Conservation (phyloP, 2,329 filamentous ascomycete genomes). For the Aureobasidium namibiae region DNA sequence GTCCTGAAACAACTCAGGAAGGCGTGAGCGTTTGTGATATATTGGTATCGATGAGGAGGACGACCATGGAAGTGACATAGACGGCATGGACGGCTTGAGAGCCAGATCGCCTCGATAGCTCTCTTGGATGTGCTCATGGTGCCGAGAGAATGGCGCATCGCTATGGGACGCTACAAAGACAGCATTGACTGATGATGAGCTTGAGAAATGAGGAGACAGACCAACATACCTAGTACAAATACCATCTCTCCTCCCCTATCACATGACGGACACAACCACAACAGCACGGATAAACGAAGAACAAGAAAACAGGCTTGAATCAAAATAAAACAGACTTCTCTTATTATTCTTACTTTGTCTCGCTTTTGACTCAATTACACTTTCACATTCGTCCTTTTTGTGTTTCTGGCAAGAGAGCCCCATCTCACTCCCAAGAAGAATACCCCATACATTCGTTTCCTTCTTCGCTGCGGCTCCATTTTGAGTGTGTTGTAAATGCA, state of each 20-base stretch:
- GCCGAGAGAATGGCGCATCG: no score
- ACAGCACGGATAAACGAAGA: not conserved
- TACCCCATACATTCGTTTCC: constrained; percentile 1
- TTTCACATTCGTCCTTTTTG: not conserved
- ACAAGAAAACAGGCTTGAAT: not conserved
- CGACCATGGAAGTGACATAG: no score
- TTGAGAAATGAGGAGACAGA: not conserved
- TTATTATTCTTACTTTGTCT: not conserved
- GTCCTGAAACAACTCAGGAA: not conserved
- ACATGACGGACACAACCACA: not conserved
- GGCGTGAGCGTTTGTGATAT: not conserved
- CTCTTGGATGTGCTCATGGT: no score
- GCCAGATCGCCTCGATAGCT: no score
- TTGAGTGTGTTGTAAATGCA: constrained; percentile 4
- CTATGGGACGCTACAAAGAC: not conserved
- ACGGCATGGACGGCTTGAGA: no score
- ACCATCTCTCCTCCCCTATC: not conserved
- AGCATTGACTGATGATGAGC: not conserved
- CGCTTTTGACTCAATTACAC: not conserved
- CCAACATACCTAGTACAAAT: not conserved
- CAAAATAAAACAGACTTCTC: not conserved
- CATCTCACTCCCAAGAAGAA: not conserved
- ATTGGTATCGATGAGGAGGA: not conserved
- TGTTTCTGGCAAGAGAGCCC: not conserved
- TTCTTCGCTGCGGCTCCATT: constrained; percentile 2